Percentiles rank a stretch among this genome's conserved stretches.
phyloP scores from a whole-genome alignment of 192 early-diverging fungal genomes.

The Gorgonomyces haynaldii region DNA sequence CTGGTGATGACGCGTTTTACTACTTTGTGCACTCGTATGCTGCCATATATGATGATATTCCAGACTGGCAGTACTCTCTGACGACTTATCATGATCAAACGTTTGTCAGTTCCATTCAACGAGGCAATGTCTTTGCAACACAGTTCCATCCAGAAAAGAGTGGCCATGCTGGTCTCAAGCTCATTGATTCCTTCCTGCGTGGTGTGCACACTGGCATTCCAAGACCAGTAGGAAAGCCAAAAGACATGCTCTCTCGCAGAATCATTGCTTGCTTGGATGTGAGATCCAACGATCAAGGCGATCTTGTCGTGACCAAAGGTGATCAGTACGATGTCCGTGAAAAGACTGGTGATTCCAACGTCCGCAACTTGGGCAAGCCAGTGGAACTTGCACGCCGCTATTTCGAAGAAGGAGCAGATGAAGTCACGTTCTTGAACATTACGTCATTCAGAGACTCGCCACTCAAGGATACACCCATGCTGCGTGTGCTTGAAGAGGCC shows the following conservation, averaged over 20 bases:
- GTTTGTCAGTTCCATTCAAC: slow-evolving; percentile 72
- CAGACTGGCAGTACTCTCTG: slow-evolving; percentile 65
- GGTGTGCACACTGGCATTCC: slow-evolving; percentile 1
- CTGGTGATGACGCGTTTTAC: slow-evolving; percentile 2
- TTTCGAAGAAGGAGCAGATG: slow-evolving; percentile 93
- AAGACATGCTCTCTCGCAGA: slow-evolving; percentile 66
- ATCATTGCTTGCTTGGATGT: slow-evolving; percentile 98
- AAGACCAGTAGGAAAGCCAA: not conserved
- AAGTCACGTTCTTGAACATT: slow-evolving; percentile 97
- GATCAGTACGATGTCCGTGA: slow-evolving; percentile 99
- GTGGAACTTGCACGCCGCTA: slow-evolving; percentile 87
- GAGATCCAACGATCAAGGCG: slow-evolving; percentile 89
- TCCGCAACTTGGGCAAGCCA: slow-evolving; percentile 95
- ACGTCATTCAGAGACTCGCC: slow-evolving; percentile 92
- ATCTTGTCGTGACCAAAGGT: slow-evolving; percentile 98
- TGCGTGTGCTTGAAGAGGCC: slow-evolving; percentile 78
- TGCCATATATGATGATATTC: slow-evolving; percentile 42
- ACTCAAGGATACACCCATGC: slow-evolving; percentile 85
- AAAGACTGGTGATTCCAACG: slow-evolving; percentile 42
- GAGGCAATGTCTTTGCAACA: slow-evolving; percentile 82
- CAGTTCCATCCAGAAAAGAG: slow-evolving; percentile 99
- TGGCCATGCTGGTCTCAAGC: slow-evolving; percentile 72
- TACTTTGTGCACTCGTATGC: slow-evolving; percentile 99
- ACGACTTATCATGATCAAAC: slow-evolving; percentile 83
- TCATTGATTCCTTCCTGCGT: slow-evolving; percentile 72